A percentile compares a stretch with the other conserved stretches of the same genome.
These are phyloP conservation scores for Cladosporium sp. DNA, from an alignment of 2,329 filamentous ascomycete species.

Conservation along the genomic window DNA sequence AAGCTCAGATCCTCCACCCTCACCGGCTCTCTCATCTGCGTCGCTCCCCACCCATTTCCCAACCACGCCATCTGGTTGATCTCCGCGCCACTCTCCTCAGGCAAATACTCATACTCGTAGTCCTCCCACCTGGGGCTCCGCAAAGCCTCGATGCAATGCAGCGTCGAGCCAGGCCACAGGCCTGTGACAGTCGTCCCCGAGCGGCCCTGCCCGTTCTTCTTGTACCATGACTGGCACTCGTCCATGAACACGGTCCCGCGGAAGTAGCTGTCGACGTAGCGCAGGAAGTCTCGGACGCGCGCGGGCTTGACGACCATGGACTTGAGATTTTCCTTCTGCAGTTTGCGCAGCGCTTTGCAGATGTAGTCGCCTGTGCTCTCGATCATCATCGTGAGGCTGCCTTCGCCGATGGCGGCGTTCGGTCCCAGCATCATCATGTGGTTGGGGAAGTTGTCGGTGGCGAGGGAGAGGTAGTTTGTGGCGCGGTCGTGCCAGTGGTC, in stretches of 20 bases:
- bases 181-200: conserved; percentile 65
- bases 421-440: conserved; percentile 46
- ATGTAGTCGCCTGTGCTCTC: conserved; percentile 41
- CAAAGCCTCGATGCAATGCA: conserved; percentile 60
- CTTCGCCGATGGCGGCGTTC: conserved; percentile 43
- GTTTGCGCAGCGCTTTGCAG: conserved; percentile 41
- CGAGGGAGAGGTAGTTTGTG: conserved; percentile 28
- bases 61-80: conserved; percentile 62
- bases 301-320: conserved; percentile 47
- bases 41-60: conserved; percentile 65
- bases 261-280: conserved; percentile 50
- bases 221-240: conserved; percentile 71
- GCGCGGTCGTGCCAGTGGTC: conserved; percentile 40
- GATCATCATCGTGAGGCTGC: conserved; percentile 45
- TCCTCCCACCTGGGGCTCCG: conserved; percentile 61
- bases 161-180: conserved; percentile 67
- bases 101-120: conserved; percentile 53
- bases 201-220: conserved; percentile 52
- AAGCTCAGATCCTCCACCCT: conserved; percentile 42
- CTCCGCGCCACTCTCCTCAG: conserved; percentile 33
- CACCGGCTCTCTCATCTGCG: conserved; percentile 50
- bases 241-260: conserved; percentile 56
- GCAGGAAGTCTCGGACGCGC: conserved; percentile 54
- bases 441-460: conserved; percentile 38
- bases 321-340: conserved; percentile 46